Percentiles rank a stretch among this genome's conserved stretches.
phyloP scores from a whole-genome alignment of 106 monocot species.

The Amphibolis antarctica region DNA sequence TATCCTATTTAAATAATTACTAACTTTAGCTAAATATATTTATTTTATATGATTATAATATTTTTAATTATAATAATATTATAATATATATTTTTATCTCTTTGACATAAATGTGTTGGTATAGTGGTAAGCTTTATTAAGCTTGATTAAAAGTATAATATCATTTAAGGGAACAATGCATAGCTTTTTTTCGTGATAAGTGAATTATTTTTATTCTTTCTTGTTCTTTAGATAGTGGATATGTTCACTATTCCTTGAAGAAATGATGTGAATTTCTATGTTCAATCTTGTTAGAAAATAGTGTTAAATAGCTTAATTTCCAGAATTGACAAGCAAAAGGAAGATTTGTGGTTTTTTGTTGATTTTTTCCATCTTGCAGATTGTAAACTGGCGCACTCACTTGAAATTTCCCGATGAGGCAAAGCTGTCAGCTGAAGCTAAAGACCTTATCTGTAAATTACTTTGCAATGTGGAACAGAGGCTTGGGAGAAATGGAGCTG shows the following conservation, averaged over 20 bases:
- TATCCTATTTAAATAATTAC: background rate
- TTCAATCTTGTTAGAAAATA: background rate
- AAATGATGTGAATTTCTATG: background rate
- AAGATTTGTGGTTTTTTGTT: background rate
- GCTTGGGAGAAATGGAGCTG: constrained; percentile 85
- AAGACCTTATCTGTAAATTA: constrained; percentile 81
- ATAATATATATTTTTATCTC: no score
- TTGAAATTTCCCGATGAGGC: constrained; percentile 97
- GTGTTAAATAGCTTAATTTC: background rate
- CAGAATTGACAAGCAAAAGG: background rate
- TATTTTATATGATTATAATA: no score
- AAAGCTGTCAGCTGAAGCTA: constrained; percentile 89
- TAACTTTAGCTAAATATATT: no score
- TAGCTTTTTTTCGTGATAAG: no score
- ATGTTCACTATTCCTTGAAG: background rate
- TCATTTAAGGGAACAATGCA: no score
- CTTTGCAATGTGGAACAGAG: constrained; percentile 92
- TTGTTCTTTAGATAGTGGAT: background rate
- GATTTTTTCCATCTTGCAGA: constrained; percentile 27
- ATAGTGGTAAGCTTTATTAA: no score
- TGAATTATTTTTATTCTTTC: background rate
- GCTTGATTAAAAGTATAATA: no score
- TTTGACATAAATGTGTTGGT: no score
- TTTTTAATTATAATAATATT: no score
- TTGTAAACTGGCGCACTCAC: constrained; percentile 96